These are phyloP conservation scores for Monosporascus ibericus DNA, from an alignment of 2,329 filamentous ascomycete species.

Conservation along the genomic window DNA sequence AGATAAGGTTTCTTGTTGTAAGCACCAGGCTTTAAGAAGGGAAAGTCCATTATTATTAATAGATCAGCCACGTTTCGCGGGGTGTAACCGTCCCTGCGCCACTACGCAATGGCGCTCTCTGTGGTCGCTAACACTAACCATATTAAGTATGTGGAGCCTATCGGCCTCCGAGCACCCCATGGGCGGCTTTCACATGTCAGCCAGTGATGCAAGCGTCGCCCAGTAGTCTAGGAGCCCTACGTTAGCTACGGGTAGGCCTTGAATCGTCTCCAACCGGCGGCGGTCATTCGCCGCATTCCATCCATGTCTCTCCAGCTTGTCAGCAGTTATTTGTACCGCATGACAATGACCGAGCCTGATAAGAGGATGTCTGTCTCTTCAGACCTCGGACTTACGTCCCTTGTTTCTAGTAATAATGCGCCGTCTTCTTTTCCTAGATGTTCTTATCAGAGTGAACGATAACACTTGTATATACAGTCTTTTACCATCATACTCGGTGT, in stretches of 20 bases:
- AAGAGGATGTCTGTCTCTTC: too few species aligned
- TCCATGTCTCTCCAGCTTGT: too few species aligned
- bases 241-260: not conserved
- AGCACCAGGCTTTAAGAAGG: not conserved
- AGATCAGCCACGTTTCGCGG: not conserved
- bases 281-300: too few species aligned
- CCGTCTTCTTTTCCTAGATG: too few species aligned
- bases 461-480: too few species aligned
- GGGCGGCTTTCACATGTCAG: constrained; percentile 18
- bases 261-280: not conserved
- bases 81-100: not conserved
- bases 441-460: too few species aligned
- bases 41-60: not conserved
- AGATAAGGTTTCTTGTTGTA: too few species aligned
- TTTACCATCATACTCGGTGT: too few species aligned
- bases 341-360: too few species aligned
- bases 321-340: too few species aligned
- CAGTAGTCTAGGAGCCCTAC: not conserved
- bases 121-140: not conserved
- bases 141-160: not conserved
- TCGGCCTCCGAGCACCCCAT: not conserved
- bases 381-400: too few species aligned
- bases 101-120: not conserved
- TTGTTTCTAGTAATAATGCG: too few species aligned
- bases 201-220: constrained; percentile 13